Percentiles rank a stretch among this genome's conserved stretches.
phyloP scores from a whole-genome alignment of 2,329 filamentous ascomycete genomes.

The Aurifilum marmelostoma region DNA sequence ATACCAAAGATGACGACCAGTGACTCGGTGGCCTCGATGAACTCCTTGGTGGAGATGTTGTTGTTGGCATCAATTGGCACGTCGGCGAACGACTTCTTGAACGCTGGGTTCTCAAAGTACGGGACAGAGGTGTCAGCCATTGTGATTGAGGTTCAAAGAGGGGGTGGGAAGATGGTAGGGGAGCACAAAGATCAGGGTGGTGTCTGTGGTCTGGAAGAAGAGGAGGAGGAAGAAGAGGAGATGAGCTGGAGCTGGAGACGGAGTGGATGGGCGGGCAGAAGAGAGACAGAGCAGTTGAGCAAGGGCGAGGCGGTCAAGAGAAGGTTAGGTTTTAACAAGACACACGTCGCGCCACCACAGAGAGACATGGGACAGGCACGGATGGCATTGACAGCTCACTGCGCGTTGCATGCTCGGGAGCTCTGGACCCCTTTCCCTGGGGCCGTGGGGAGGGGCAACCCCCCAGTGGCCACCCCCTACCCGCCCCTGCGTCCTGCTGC shows the following conservation, averaged over 20 bases:
- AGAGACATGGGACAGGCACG: background rate
- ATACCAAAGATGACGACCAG: conserved; percentile 83
- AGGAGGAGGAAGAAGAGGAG: background rate
- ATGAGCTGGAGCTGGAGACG: background rate
- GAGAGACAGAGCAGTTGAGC: background rate
- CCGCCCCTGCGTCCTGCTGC: conserved; percentile 3
- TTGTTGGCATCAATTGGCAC: conserved; percentile 76
- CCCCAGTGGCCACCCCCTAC: background rate
- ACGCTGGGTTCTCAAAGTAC: conserved; percentile 72
- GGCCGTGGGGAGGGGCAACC: too few relatives aligned
- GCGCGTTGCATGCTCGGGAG: conserved; percentile 2
- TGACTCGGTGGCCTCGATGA: conserved; percentile 88
- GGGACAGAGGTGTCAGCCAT: conserved; percentile 51
- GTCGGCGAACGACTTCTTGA: conserved; percentile 81
- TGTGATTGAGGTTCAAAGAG: background rate
- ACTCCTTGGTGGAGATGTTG: conserved; percentile 80
- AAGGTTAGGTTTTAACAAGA: background rate
- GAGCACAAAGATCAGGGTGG: background rate
- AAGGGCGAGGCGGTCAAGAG: conserved; percentile 7
- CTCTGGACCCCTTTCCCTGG: conserved; percentile 10
- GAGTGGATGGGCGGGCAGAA: too few relatives aligned
- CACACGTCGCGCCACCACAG: background rate
- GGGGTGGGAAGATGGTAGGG: background rate
- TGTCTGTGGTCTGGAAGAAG: background rate
- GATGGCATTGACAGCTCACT: conserved; percentile 8